Base-by-base conservation (phyloP, 129 eudicot genomes). In the Flaveria trinervia region DNA sequence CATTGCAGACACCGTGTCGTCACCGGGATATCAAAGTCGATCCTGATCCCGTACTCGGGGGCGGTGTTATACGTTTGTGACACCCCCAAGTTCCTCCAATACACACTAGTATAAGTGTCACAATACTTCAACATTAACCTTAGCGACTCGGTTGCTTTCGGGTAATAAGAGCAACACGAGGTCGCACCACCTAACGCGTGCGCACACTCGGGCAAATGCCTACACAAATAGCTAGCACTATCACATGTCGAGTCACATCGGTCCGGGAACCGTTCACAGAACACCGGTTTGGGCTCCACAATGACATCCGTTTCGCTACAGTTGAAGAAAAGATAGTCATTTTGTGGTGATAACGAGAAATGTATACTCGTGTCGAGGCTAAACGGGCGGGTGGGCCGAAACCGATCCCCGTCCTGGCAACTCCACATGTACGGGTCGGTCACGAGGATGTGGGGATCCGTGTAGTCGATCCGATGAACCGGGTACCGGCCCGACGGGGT, bases 121-220 rank as follows among this genome's bases (percentile, higher is more conserved):
- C 98, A 94, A 68, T 94, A 81, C 86, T 81, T 86, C 23, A 94
- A 73, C 98, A 94, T 94, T 82, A 88, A 18, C 82, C 98, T 89
- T 48, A 94, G 54, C 12, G 98, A 94, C 76, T 80, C 97, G 0
- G 90, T 91, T 15, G 97, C 97, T 85, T 91, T 91, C 0, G 98
- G 98, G 46, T 87, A 94, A 78, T 94, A 94, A 6, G 98, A 94
- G 71, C 98, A 94, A 74, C 98, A 94, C 3, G 96, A 82, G 74
- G 75, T 78, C 49, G 81, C 67, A n/a, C 76, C 79, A 39, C 77
- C 78, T 44, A 87, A 44, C 2, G 84, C 96, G 12, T 80, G 70
- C 2, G 74, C 70, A 12, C 98, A 94, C 26, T 82, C 81, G 0
- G 98, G 98, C 69, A 91, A 77, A 69, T 91, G 89, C 66, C 98